Percentiles rank a stretch among this genome's conserved stretches.
Conservation (phyloP, 257 asterid genomes). For the Solanum megistacrolobum region DNA sequence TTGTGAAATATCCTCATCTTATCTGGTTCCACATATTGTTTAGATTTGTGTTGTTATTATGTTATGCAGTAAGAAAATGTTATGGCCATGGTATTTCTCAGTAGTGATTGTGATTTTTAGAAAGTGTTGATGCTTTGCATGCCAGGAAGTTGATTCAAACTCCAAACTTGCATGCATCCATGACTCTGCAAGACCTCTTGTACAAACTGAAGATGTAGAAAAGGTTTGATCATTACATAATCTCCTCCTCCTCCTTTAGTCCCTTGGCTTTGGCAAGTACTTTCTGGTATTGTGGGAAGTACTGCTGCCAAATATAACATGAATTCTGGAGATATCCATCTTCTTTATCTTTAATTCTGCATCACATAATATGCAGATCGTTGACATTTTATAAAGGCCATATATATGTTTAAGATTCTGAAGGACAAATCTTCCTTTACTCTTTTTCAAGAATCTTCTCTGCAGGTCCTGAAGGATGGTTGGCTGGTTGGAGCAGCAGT, state of each 20-base stretch:
- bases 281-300: not conserved
- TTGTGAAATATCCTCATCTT: not conserved
- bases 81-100: not conserved
- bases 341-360: not conserved
- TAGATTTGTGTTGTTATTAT: not conserved
- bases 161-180: conserved; percentile 87
- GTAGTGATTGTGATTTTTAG: conserved; percentile 2
- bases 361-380: not conserved
- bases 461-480: conserved; percentile 85
- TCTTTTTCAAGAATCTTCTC: conserved; percentile 1
- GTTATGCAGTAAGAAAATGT: not conserved
- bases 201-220: conserved; percentile 50
- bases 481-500: conserved; percentile 88
- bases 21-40: not conserved
- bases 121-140: conserved; percentile 4
- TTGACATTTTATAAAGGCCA: not conserved
- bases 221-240: conserved; percentile 39
- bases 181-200: conserved; percentile 97
- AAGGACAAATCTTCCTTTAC: not conserved
- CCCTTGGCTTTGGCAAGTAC: not conserved
- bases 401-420: not conserved
- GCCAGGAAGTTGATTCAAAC: conserved; percentile 62
- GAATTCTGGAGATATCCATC: not conserved
- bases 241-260: not conserved
- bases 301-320: not conserved